Conservation (phyloP, 2,329 filamentous ascomycete genomes). For the Berkeleyomyces rouxiae region DNA sequence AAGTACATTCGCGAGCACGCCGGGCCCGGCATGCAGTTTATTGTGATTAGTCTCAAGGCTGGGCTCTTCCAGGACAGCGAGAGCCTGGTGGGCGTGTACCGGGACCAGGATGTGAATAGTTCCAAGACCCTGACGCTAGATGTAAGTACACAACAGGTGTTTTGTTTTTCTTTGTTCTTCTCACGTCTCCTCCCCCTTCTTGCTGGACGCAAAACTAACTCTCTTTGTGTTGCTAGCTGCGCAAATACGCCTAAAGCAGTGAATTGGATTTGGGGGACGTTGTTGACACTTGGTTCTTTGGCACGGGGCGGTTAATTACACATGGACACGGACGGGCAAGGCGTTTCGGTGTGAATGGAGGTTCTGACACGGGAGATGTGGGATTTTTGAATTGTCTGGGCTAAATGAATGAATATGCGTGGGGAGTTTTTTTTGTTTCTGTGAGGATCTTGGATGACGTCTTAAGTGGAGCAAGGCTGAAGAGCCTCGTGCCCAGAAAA, state of each 20-base stretch:
- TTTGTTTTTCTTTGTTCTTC: constrained; percentile 14
- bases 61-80: constrained; percentile 94
- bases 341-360: background rate
- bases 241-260: constrained; percentile 12
- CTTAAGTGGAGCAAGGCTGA: constrained; percentile 5
- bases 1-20: constrained; percentile 92
- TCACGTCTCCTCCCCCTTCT: background rate
- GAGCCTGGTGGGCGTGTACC: constrained; percentile 85
- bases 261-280: background rate
- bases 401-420: no score
- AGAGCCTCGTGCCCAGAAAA: background rate
- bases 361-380: background rate
- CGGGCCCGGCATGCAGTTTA: constrained; percentile 95
- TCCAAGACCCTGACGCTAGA: constrained; percentile 84
- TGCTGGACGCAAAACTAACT: constrained; percentile 1
- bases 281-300: no score
- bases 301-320: background rate
- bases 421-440: background rate
- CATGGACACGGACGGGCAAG: background rate
- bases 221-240: constrained; percentile 3
- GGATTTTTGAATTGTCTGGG: background rate
- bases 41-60: constrained; percentile 92
- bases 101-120: constrained; percentile 86
- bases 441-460: constrained; percentile 1
- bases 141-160: constrained; percentile 41